These are phyloP conservation scores for Puccinia hordei DNA, from an alignment of 1,284 basidiomycete genomes.

Conservation along the genomic window DNA sequence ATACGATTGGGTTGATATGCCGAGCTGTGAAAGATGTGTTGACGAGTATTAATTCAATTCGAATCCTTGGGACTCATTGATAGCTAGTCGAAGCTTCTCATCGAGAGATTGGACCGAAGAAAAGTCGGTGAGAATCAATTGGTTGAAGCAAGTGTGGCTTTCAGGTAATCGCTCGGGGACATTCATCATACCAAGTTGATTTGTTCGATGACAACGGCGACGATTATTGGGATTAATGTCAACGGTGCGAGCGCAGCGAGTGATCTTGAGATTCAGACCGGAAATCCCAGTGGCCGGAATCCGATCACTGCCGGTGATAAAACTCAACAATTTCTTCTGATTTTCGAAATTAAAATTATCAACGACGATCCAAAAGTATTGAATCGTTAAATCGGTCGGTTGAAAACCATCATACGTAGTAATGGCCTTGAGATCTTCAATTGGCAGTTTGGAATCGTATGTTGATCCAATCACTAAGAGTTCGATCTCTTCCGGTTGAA, in stretches of 20 bases:
- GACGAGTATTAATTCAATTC: conserved; percentile 26
- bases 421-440: conserved; percentile 52
- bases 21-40: no score
- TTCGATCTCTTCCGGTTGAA: conserved; percentile 56
- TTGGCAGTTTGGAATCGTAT: conserved; percentile 53
- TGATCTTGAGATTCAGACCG: conserved; percentile 19
- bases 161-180: not conserved
- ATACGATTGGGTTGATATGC: no score
- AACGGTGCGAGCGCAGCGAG: not conserved
- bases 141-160: conserved; percentile 41
- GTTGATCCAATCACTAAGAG: conserved; percentile 55
- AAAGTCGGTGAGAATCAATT: conserved; percentile 11
- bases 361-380: conserved; percentile 56
- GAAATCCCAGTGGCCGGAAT: conserved; percentile 53
- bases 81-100: conserved; percentile 7
- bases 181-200: not conserved
- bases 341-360: conserved; percentile 3
- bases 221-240: not conserved
- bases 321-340: conserved; percentile 54
- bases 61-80: conserved; percentile 40
- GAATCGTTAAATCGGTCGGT: conserved; percentile 51
- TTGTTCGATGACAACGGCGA: not conserved
- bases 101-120: not conserved
- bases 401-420: conserved; percentile 54
- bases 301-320: conserved; percentile 55